These are phyloP conservation scores for Coemansia sp. DNA, from an alignment of 192 early-diverging fungal species.

Conservation along the genomic window DNA sequence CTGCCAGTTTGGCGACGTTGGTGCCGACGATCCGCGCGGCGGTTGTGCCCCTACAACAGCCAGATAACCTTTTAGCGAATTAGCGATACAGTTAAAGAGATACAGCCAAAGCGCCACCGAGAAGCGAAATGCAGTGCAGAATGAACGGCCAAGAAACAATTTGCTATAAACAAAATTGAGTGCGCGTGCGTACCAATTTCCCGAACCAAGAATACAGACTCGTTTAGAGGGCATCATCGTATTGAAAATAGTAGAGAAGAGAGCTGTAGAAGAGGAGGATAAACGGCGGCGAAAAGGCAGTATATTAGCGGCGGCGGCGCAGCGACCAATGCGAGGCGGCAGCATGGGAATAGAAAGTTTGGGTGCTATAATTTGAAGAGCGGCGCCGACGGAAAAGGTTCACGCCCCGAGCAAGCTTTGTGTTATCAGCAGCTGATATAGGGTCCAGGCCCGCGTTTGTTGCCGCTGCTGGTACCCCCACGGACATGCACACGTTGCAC, in stretches of 20 bases:
- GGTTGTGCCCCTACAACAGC: slow-evolving; percentile 77
- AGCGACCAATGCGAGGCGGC: slow-evolving; percentile 2
- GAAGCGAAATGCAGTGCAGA: neutral
- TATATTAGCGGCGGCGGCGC: slow-evolving; percentile 10
- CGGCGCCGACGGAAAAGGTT: neutral
- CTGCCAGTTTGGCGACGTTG: slow-evolving; percentile 71
- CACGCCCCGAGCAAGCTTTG: neutral
- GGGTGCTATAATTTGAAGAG: neutral
- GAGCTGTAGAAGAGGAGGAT: neutral
- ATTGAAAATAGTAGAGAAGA: slow-evolving; percentile 8
- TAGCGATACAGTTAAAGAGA: neutral
- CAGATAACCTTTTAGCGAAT: slow-evolving; percentile 1
- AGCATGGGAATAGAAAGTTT: neutral
- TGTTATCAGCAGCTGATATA: neutral
- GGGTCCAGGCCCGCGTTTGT: neutral
- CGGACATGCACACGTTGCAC: neutral
- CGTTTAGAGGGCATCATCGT: slow-evolving; percentile 60
- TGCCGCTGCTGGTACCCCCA: neutral
- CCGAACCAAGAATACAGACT: slow-evolving; percentile 89
- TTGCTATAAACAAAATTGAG: neutral
- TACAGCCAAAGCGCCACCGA: neutral
- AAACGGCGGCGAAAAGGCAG: neutral
- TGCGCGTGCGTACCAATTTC: slow-evolving; percentile 81
- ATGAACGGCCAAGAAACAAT: neutral
- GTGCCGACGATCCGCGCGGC: slow-evolving; percentile 88